These are phyloP conservation scores for Phragmites australis DNA, from an alignment of 176 grass and related monocot genomes.

Conservation along the genomic window DNA sequence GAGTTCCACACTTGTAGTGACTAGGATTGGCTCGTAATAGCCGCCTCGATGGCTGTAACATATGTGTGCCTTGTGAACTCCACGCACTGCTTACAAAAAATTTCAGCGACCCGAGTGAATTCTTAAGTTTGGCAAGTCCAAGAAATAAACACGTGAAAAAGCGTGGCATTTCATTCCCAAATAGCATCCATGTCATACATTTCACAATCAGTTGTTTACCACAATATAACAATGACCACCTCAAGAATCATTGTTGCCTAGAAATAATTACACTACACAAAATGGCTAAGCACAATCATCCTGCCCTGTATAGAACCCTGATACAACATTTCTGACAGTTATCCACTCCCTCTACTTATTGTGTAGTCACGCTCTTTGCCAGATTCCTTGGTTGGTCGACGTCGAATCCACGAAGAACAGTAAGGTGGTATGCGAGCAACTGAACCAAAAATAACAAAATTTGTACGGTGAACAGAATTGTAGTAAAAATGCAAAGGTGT, in stretches of 20 bases:
- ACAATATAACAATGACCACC: neutral
- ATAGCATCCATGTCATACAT: too few species aligned
- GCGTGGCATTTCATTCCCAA: too few species aligned
- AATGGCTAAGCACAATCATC: neutral
- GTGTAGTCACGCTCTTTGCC: slow-evolving; percentile 82
- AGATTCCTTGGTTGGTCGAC: slow-evolving; percentile 86
- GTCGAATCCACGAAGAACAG: slow-evolving; percentile 73
- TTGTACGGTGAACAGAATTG: neutral
- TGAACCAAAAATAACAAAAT: slow-evolving; percentile 31
- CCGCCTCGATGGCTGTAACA: too few species aligned
- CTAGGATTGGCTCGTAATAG: too few species aligned
- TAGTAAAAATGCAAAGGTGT: neutral
- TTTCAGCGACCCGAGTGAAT: too few species aligned
- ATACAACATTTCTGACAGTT: neutral
- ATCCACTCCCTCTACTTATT: slow-evolving; percentile 5
- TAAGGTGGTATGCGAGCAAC: slow-evolving; percentile 79
- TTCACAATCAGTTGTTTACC: neutral
- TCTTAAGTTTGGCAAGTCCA: too few species aligned
- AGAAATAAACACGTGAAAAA: too few species aligned
- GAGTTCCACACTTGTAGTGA: too few species aligned
- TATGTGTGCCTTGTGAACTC: too few species aligned
- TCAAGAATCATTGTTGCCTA: slow-evolving; percentile 19
- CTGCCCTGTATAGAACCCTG: neutral
- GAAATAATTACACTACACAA: neutral
- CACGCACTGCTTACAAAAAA: too few species aligned